Evolutionary conservation across 352 stramenopile species (phyloP).

Genomic region (Pythium utonaiense): DNA sequence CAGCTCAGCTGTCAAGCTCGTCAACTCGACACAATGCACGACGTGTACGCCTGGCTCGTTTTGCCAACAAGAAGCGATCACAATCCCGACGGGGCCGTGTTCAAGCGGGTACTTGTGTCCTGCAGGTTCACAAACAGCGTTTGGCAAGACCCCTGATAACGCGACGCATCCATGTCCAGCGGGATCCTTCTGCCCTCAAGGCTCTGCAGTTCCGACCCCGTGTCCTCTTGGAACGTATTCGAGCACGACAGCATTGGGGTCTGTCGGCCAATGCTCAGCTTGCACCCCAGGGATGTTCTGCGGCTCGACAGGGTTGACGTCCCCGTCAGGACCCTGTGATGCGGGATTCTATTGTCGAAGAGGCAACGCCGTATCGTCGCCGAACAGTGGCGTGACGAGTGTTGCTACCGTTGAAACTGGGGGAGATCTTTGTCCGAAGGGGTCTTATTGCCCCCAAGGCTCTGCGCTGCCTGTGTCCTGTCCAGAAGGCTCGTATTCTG

Average conservation of each 20-base stretch:
- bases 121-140: conserved; percentile 33
- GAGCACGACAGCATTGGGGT: conserved; percentile 38
- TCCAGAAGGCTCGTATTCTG: conserved; percentile 59
- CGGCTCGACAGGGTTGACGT: conserved; percentile 25
- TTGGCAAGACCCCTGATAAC: conserved; percentile 34
- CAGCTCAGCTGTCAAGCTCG: conserved; percentile 31
- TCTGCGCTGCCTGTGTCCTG: conserved; percentile 62
- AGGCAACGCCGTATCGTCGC: conserved; percentile 5
- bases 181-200: conserved; percentile 71
- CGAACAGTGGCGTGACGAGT: conserved; percentile 1
- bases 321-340: conserved; percentile 36
- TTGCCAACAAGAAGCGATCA: conserved; percentile 29
- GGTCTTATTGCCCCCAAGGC: conserved; percentile 73
- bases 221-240: conserved; percentile 64
- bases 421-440: conserved; percentile 49
- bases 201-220: conserved; percentile 50
- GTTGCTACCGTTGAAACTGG: conserved; percentile 2
- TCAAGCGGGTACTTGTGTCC: conserved; percentile 55
- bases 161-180: conserved; percentile 44
- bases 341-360: conserved; percentile 36
- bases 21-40: conserved; percentile 37
- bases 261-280: conserved; percentile 42
- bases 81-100: conserved; percentile 36
- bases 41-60: conserved; percentile 40
- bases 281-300: conserved; percentile 62